Evolutionary conservation across 768 basidiomycete genomes (phyloP), one percentile per base, ranked within the genome.

Genomic region (Pleurotus tuoliensis): DNA sequence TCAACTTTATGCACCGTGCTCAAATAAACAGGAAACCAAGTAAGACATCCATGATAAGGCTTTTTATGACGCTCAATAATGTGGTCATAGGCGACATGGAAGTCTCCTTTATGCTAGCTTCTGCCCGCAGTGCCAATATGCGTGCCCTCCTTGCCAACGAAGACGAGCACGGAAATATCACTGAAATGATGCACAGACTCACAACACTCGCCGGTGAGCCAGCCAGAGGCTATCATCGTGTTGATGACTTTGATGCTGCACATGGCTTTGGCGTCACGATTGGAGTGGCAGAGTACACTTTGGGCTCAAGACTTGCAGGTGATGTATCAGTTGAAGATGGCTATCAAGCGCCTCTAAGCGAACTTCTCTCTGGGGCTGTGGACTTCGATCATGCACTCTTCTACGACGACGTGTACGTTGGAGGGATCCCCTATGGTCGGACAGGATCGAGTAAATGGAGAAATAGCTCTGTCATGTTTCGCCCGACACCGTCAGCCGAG

Each of bases 21-120:
- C 20, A 20, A 20, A 20, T 20, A 5, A 69, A 73, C 48, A 41
- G 53, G 3, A 62, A 58, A 25, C 9, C 54, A 22, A 64, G 69
- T 62, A 22, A 48, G 56, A 27, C 0, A 57, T 16, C 13, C 4
- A 1, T 13, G 18, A 12, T 6, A 20, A 20, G 20, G 20, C 20
- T 50, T 8, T 38, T 12, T 18, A 6, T 24, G 15, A 9, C 7
- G 13, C 5, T 12, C 13, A 15, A 43, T 12, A 15, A 43, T 20
- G 20, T 20, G 20, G 18, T 43, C 15, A 7, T 53, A 60, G 64
- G 64, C 1, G 61, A 62, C 30, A 20, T 61, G 2, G 66, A 67
- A 41, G 41, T 5, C 12, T 64, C 61, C 2, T 65, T 64, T 30
- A 47, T 64, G 56, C 24, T 15, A 15, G 34, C 54, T 2, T 56